phyloP scores from a whole-genome alignment of 2,329 filamentous ascomycete species.

The Cryphonectria japonica region DNA sequence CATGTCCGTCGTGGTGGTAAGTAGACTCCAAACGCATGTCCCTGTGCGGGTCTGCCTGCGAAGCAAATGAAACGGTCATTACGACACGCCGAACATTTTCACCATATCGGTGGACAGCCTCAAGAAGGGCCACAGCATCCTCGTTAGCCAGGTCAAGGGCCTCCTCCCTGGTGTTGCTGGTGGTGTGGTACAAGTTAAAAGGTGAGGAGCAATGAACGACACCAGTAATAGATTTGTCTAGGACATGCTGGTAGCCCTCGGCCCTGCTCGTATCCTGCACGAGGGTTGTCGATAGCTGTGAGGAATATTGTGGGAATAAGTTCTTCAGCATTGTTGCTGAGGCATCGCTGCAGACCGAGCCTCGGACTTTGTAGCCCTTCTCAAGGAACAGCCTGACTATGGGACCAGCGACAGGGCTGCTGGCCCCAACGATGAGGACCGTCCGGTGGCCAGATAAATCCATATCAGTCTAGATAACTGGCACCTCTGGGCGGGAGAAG shows the following conservation, averaged over 20 bases:
- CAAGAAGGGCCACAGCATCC: background rate
- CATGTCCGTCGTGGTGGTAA: background rate
- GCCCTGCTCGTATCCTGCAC: background rate
- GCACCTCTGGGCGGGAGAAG: background rate
- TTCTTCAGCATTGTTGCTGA: background rate
- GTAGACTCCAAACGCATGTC: background rate
- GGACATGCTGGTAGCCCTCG: conserved; percentile 5
- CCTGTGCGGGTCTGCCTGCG: background rate
- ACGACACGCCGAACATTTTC: conserved; percentile 4
- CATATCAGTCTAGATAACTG: background rate
- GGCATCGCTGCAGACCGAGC: conserved; percentile 14
- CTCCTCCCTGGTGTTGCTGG: background rate
- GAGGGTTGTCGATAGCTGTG: conserved; percentile 3
- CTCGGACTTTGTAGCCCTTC: conserved; percentile 16
- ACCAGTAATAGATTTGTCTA: background rate
- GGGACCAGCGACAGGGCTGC: conserved; percentile 11
- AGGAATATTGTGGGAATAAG: conserved; percentile 8
- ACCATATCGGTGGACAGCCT: background rate
- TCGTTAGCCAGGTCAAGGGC: background rate
- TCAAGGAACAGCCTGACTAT: conserved; percentile 23
- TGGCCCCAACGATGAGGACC: conserved; percentile 22
- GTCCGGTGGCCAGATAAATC: background rate
- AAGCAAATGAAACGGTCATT: background rate
- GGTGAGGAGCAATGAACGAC: conserved; percentile 3
- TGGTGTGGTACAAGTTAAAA: background rate